Conservation (phyloP, 78 protist genomes). For the Emiliania huxleyi region DNA sequence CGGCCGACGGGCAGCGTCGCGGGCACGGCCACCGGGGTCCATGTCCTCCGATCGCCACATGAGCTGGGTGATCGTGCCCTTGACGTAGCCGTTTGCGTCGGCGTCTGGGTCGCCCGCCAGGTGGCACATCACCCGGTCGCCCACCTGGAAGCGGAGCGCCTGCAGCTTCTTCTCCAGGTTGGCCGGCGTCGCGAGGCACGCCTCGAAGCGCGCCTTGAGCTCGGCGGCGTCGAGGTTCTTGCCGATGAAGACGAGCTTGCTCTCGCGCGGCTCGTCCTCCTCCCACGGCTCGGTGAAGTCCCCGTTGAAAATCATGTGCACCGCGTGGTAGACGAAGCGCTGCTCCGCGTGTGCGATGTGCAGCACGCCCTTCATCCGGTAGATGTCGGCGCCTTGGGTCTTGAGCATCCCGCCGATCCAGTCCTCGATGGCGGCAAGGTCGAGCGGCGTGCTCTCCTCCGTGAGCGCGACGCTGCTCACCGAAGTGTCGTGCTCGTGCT, state of each 20-base stretch:
- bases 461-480: not conserved
- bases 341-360: not conserved
- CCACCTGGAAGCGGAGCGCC: not conserved
- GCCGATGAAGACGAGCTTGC: slow-evolving; percentile 50
- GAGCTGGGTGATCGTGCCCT: not conserved
- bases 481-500: slow-evolving; percentile 25
- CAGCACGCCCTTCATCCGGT: slow-evolving; percentile 38
- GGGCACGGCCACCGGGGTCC: not conserved
- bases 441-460: not conserved
- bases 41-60: not conserved
- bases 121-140: not conserved
- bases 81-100: too few species aligned
- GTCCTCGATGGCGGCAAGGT: not conserved
- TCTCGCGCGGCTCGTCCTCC: not conserved
- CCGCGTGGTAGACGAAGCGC: slow-evolving; percentile 17
- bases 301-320: slow-evolving; percentile 21
- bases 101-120: too few species aligned
- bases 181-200: not conserved
- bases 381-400: slow-evolving; percentile 12
- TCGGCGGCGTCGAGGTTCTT: slow-evolving; percentile 33
- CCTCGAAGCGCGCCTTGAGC: not conserved
- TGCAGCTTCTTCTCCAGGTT: not conserved
- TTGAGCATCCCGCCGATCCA: not conserved
- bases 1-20: not conserved
- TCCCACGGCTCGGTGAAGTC: not conserved